These are phyloP conservation scores for Alnus rubra DNA, from an alignment of 306 rosid genomes.

Conservation along the genomic window DNA sequence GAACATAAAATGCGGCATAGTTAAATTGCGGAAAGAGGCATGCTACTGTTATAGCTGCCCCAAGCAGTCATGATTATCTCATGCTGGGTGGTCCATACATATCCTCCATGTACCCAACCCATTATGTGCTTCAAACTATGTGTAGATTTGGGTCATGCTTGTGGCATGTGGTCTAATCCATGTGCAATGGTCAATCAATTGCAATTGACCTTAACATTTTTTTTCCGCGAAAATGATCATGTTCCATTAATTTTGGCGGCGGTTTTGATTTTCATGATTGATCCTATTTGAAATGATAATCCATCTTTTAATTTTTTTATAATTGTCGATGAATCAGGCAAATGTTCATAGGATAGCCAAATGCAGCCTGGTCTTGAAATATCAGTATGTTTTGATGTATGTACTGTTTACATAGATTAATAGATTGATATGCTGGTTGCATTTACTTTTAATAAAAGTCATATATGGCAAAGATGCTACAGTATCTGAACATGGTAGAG, in stretches of 20 bases:
- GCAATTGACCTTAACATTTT: background rate
- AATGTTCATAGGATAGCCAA: background rate
- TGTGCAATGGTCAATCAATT: too few relatives aligned
- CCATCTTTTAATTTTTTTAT: background rate
- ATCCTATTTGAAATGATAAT: background rate
- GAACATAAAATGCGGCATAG: background rate
- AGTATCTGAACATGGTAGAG: background rate
- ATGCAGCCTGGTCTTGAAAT: constrained; percentile 2
- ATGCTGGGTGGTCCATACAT: background rate
- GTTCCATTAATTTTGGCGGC: background rate
- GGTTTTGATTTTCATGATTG: background rate
- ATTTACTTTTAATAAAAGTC: background rate
- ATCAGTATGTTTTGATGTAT: background rate
- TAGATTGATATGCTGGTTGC: background rate
- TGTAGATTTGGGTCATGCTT: background rate
- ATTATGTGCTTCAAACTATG: background rate
- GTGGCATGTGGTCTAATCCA: too few relatives aligned
- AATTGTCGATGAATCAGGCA: background rate
- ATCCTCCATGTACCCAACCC: background rate
- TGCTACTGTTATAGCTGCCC: background rate
- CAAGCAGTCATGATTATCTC: background rate
- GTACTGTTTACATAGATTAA: background rate
- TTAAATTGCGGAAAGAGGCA: background rate
- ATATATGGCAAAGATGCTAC: too few relatives aligned
- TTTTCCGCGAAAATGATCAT: background rate